Conservation (phyloP, 1,139 yeast genomes). For the Kurtzmaniella natalensis region DNA sequence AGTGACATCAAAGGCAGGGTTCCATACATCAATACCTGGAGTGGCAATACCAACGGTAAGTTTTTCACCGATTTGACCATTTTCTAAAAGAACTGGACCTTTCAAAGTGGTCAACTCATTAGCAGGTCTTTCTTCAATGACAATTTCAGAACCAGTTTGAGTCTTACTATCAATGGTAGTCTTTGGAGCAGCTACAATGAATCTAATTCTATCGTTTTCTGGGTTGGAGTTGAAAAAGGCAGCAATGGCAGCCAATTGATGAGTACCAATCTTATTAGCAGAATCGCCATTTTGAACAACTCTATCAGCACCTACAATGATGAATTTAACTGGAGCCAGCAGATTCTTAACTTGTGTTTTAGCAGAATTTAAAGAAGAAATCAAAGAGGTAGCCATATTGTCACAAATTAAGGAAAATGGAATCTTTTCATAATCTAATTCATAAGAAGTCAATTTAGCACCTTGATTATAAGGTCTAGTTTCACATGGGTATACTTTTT, state of each 20-base stretch:
- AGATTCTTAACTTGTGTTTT: slow-evolving; percentile 15
- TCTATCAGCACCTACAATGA: slow-evolving; percentile 98
- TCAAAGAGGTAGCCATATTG: slow-evolving; percentile 81
- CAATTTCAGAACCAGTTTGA: slow-evolving; percentile 63
- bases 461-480: slow-evolving; percentile 98
- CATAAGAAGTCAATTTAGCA: slow-evolving; percentile 88
- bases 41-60: slow-evolving; percentile 76
- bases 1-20: slow-evolving; percentile 94
- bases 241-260: slow-evolving; percentile 74
- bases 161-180: slow-evolving; percentile 80
- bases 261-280: slow-evolving; percentile 97
- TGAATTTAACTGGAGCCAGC: slow-evolving; percentile 66
- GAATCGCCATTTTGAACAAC: slow-evolving; percentile 90
- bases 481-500: slow-evolving; percentile 82
- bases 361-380: slow-evolving; percentile 27
- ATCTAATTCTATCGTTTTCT: slow-evolving; percentile 58
- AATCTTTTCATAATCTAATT: slow-evolving; percentile 75
- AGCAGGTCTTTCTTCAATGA: slow-evolving; percentile 84
- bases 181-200: slow-evolving; percentile 91
- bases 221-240: slow-evolving; percentile 28
- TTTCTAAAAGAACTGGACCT: slow-evolving; percentile 49
- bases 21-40: slow-evolving; percentile 84
- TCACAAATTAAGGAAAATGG: slow-evolving; percentile 90
- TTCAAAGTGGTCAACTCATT: slow-evolving; percentile 71
- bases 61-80: slow-evolving; percentile 41